phyloP scores from a whole-genome alignment of 1,284 basidiomycete species.

The Leccinum solheimii region DNA sequence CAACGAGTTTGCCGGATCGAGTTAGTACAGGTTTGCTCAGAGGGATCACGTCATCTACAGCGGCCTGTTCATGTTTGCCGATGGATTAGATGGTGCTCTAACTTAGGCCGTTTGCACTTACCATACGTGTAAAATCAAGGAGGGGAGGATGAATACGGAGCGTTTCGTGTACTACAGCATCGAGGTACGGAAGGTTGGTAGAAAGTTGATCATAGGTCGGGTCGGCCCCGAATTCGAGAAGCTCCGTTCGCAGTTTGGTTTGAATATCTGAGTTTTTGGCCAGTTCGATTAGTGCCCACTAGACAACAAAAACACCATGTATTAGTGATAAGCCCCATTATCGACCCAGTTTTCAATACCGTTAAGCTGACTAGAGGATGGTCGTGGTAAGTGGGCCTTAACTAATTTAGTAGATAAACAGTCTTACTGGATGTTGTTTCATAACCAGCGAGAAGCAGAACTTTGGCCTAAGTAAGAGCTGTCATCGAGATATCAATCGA shows the following conservation, averaged over 20 bases:
- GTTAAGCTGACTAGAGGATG: constrained; percentile 24
- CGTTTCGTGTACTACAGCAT: constrained; percentile 32
- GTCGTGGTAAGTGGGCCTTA: not conserved
- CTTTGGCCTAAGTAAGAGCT: constrained; percentile 22
- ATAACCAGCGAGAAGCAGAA: constrained; percentile 33
- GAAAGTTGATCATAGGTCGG: constrained; percentile 30
- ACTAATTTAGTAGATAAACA: not conserved
- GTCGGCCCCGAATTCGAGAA: constrained; percentile 24
- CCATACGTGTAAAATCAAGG: constrained; percentile 42
- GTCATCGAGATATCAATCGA: not conserved
- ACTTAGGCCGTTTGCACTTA: constrained; percentile 20
- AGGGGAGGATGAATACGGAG: constrained; percentile 24
- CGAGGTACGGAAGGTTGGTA: constrained; percentile 29
- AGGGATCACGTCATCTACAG: constrained; percentile 56
- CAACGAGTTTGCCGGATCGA: constrained; percentile 38
- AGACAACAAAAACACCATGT: not conserved
- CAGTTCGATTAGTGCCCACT: constrained; percentile 38
- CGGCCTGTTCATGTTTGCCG: constrained; percentile 33
- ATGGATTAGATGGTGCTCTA: not conserved
- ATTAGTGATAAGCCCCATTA: not conserved
- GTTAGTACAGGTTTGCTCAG: constrained; percentile 45
- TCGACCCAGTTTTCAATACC: constrained; percentile 3
- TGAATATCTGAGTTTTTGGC: constrained; percentile 25
- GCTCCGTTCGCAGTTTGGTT: constrained; percentile 29
- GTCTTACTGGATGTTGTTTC: constrained; percentile 33